These are phyloP conservation scores for Ophiocordyceps camponoti-saundersi DNA, from an alignment of 2,329 filamentous ascomycete species.

Conservation along the genomic window DNA sequence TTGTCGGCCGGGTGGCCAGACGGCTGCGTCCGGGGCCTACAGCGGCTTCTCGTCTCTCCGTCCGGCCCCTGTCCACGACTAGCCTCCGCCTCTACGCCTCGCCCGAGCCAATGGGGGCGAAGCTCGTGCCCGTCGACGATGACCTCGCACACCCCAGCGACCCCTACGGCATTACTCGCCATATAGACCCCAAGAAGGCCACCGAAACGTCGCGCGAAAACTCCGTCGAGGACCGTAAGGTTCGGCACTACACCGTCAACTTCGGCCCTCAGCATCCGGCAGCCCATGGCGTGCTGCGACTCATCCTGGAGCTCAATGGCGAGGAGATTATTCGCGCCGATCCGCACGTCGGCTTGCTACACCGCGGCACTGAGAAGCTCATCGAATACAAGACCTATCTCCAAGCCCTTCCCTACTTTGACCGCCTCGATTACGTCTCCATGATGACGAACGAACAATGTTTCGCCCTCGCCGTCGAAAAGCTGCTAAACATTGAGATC, in stretches of 20 bases:
- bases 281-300: conserved; percentile 89
- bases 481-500: conserved; percentile 91
- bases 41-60: conserved; percentile 16
- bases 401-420: conserved; percentile 95
- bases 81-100: conserved; percentile 45
- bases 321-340: conserved; percentile 95
- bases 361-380: conserved; percentile 96
- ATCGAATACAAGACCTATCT: conserved; percentile 99
- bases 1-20: conserved; percentile 55
- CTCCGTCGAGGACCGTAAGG: conserved; percentile 52
- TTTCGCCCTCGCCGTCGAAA: conserved; percentile 89
- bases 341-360: conserved; percentile 89
- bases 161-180: conserved; percentile 28
- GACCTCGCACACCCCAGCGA: conserved; percentile 40
- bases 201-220: conserved; percentile 30
- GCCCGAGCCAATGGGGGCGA: conserved; percentile 32
- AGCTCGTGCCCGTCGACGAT: conserved; percentile 47
- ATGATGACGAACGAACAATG: conserved; percentile 99
- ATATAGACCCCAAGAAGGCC: conserved; percentile 16
- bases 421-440: conserved; percentile 95
- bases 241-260: conserved; percentile 98
- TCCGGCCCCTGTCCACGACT: conserved; percentile 50
- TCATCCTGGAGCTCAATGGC: conserved; percentile 95
- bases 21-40: conserved; percentile 40
- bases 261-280: conserved; percentile 98